Conservation (phyloP, 345 rosid genomes). For the Sisymbrium irio region DNA sequence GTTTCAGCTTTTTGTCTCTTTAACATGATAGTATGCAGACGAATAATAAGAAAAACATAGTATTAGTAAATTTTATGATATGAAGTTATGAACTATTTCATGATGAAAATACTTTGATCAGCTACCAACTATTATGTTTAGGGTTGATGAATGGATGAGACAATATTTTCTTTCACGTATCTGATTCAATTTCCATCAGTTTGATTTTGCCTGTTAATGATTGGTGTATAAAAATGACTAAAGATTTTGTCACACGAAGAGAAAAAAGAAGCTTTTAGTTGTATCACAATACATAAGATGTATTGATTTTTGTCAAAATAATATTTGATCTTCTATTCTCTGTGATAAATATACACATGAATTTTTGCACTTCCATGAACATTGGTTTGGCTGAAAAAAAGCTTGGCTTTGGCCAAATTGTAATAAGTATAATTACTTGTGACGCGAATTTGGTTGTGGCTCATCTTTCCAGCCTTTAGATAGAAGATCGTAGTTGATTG, state of each 20-base stretch:
- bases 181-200: not conserved
- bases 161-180: not conserved
- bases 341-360: not conserved
- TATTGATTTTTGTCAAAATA: conserved; percentile 3
- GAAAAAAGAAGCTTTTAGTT: not conserved
- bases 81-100: not conserved
- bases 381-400: not conserved
- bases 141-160: not conserved
- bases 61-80: not conserved
- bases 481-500: conserved; percentile 95
- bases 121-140: not conserved
- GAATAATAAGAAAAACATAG: not conserved
- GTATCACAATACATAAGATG: not conserved
- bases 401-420: not conserved
- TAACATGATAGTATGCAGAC: not conserved
- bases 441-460: conserved; percentile 45
- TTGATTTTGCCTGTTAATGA: not conserved
- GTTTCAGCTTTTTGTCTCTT: conserved; percentile 24
- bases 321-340: not conserved
- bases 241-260: not conserved
- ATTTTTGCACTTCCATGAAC: not conserved
- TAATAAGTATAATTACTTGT: conserved; percentile 29
- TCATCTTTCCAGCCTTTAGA: conserved; percentile 97
- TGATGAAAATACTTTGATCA: not conserved
- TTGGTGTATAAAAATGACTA: not conserved